Conservation (phyloP, 73 alveolate genomes). For the Effrenium voratum region DNA sequence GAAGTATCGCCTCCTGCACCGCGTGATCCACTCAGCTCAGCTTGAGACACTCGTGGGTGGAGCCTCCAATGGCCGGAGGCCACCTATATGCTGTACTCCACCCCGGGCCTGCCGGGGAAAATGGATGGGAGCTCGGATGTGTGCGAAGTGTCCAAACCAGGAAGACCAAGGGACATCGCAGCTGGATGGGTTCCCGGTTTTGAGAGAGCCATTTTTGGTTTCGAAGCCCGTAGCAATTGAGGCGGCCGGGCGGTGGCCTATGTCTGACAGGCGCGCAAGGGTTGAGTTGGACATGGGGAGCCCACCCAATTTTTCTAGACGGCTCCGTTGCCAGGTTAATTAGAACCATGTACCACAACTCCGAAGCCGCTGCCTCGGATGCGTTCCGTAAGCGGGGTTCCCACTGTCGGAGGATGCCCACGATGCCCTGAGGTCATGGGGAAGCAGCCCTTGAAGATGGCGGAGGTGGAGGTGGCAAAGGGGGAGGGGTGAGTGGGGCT, state of each 20-base stretch:
- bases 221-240: neutral
- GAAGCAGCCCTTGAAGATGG: slow-evolving; percentile 54
- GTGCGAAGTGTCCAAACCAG: no score
- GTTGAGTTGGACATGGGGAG: neutral
- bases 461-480: slow-evolving; percentile 42
- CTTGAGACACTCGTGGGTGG: neutral
- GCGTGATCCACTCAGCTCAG: neutral
- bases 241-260: slow-evolving; percentile 88
- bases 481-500: no score
- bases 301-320: neutral
- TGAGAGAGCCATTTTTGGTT: neutral
- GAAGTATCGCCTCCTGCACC: slow-evolving; percentile 89
- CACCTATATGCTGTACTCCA: slow-evolving; percentile 80
- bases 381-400: neutral
- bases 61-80: neutral
- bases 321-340: slow-evolving; percentile 27
- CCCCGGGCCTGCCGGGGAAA: slow-evolving; percentile 55
- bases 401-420: neutral
- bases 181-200: neutral
- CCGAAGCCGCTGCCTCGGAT: no score
- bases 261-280: slow-evolving; percentile 53
- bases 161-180: no score
- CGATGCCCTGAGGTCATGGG: slow-evolving; percentile 7
- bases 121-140: slow-evolving; percentile 15
- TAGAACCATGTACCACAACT: slow-evolving; percentile 91